Conservation (phyloP, 2,329 filamentous ascomycete species). For the Fusarium sp. region DNA sequence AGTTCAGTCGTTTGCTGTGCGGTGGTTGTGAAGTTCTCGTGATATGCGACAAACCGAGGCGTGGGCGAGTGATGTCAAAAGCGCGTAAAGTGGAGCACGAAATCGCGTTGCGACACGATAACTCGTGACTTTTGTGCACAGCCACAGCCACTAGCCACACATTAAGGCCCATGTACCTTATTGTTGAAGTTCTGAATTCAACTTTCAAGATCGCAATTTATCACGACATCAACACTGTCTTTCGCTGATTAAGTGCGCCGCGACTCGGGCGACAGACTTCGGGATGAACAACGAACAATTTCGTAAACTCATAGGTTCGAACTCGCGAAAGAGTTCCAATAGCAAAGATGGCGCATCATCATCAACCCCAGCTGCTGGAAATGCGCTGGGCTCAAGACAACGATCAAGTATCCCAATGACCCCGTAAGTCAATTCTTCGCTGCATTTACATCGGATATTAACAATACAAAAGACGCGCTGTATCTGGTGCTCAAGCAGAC, state of each 20-base stretch:
- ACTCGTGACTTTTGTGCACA: slow-evolving; percentile 50
- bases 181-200: slow-evolving; percentile 5
- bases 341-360: slow-evolving; percentile 60
- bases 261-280: background rate
- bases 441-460: slow-evolving; percentile 22
- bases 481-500: slow-evolving; percentile 67
- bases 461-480: slow-evolving; percentile 67
- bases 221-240: slow-evolving; percentile 6
- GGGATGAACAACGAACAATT: slow-evolving; percentile 97
- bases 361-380: slow-evolving; percentile 49
- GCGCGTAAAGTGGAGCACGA: slow-evolving; percentile 53
- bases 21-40: slow-evolving; percentile 2
- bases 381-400: slow-evolving; percentile 78
- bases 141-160: slow-evolving; percentile 40
- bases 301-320: slow-evolving; percentile 76
- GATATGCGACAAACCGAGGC: background rate
- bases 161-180: slow-evolving; percentile 25
- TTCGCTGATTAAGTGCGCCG: background rate
- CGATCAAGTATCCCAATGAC: slow-evolving; percentile 92
- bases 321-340: slow-evolving; percentile 54
- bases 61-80: slow-evolving; percentile 24
- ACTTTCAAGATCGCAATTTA: slow-evolving; percentile 1
- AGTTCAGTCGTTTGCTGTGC: background rate
- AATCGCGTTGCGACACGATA: slow-evolving; percentile 52
- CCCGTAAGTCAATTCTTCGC: slow-evolving; percentile 68